Conservation (phyloP, 2,329 filamentous ascomycete species). For the Penicillium corylophilum region DNA sequence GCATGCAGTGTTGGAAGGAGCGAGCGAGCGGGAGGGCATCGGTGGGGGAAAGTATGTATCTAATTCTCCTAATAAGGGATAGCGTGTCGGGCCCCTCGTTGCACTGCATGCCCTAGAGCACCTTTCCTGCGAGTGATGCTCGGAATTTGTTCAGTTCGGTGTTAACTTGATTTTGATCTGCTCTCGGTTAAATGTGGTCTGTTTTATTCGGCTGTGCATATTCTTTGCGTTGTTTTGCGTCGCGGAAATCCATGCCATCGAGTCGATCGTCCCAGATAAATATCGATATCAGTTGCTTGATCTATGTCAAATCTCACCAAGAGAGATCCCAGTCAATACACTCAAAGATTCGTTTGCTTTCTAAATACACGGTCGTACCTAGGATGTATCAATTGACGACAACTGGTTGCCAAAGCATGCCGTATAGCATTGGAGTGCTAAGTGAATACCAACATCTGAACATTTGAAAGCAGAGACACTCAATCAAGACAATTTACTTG, state of each 20-base stretch:
- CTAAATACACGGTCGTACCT: too few relatives aligned
- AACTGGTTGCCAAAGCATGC: too few relatives aligned
- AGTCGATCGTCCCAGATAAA: not conserved
- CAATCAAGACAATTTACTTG: too few relatives aligned
- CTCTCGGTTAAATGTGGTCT: not conserved
- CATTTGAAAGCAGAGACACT: too few relatives aligned
- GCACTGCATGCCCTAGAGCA: not conserved
- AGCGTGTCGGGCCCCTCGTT: slow-evolving; percentile 7
- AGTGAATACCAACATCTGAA: too few relatives aligned
- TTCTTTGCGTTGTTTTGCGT: not conserved
- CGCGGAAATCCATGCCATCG: not conserved
- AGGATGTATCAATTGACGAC: too few relatives aligned
- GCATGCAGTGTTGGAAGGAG: not conserved
- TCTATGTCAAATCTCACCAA: not conserved
- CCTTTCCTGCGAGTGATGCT: not conserved
- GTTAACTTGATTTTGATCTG: not conserved
- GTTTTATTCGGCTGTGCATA: not conserved
- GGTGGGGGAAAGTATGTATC: slow-evolving; percentile 16
- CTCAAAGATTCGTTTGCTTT: too few relatives aligned
- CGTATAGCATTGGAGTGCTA: too few relatives aligned
- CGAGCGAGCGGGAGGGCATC: not conserved
- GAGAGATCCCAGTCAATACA: too few relatives aligned
- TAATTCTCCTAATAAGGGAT: slow-evolving; percentile 22
- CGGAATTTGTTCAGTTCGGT: not conserved
- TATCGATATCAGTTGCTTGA: not conserved